Percentiles rank a stretch among this genome's conserved stretches.
Conservation (phyloP, 129 eudicot species). For the Flaveria sonorensis region DNA sequence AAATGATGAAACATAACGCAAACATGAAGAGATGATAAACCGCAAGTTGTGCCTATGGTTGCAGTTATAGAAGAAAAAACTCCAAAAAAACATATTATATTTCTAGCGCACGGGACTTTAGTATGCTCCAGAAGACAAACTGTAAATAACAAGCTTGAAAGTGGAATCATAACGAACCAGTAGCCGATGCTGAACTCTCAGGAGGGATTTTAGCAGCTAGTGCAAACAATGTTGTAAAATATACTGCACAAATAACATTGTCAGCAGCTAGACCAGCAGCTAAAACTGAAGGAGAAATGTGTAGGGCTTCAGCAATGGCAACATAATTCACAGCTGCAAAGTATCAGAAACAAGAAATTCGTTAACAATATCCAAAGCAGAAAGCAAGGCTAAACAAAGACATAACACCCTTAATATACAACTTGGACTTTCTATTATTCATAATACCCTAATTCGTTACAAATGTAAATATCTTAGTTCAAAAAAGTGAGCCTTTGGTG, state of each 20-base stretch:
- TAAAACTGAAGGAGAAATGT: conserved; percentile 67
- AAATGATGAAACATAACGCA: conserved; percentile 8
- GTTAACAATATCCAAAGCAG: conserved; percentile 18
- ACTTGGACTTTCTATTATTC: not conserved
- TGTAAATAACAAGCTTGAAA: conserved; percentile 7
- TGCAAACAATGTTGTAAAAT: conserved; percentile 82
- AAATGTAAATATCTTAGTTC: not conserved
- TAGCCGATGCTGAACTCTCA: conserved; percentile 47
- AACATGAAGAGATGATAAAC: not conserved
- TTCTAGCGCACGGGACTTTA: not conserved
- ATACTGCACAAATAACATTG: conserved; percentile 83
- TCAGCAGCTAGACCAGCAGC: conserved; percentile 94
- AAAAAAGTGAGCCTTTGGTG: not conserved
- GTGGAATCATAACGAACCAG: conserved; percentile 52
- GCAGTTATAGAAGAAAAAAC: not conserved
- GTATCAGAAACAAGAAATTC: conserved; percentile 23
- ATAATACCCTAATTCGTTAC: not conserved
- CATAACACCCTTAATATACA: conserved; percentile 2
- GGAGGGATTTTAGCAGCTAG: conserved; percentile 78
- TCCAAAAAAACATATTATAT: not conserved
- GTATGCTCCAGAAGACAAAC: not conserved
- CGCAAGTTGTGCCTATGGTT: not conserved
- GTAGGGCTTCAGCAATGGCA: conserved; percentile 80
- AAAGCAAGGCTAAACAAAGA: conserved; percentile 19
- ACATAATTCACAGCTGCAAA: conserved; percentile 86